Evolutionary conservation across 306 rosid genomes (phyloP), one percentile per base, ranked within the genome.

Genomic region (Dryas drummondii): DNA sequence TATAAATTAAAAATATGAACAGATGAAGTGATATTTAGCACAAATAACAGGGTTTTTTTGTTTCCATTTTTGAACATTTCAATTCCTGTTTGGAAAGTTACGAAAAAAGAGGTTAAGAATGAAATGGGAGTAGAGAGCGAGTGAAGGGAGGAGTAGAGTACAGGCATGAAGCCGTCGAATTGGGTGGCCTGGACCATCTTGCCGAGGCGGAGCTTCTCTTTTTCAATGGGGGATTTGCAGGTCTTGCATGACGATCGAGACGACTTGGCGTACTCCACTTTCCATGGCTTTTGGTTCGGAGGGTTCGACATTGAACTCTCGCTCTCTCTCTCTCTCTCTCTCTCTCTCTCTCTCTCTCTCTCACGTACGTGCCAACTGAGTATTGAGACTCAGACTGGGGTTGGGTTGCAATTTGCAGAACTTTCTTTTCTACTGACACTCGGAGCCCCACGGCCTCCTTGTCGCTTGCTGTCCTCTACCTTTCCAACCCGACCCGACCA

Each of bases 121-220:
- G 56, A 44, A 48, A n/a, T 27, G 51, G 45, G 65, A 60, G 12
- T 9, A 47, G 41, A 16, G 41, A 41, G 46, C n/a, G 64, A n/a
- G 65, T 70, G 27, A 69, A 42, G 42, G n/a, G 7, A 53, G 2
- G 9, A 14, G 72, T 55, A 56, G 22, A 40, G 7, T 82, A 93
- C 98, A 15, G 99, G 97, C 97, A 94, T 90, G 77, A 92, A 76
- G 77, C 99, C 99, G 54, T 94, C 99, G 84, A 94, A 92, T 80
- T 92, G 93, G 76, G 86, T 74, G 82, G 97, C 88, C 71, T 90
- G 92, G 9, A 94, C 97, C 97, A 94, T 94, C 80, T 92, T 94
- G 76, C 99, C 99, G 37, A 94, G 88, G 68, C 99, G 99, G 55
- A 94, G 86, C 1, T 22, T 57, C 75, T 94, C 99, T 80, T 80